These are phyloP conservation scores for Beauveria bassiana DNA, from an alignment of 2,329 filamentous ascomycete genomes.

Conservation along the genomic window DNA sequence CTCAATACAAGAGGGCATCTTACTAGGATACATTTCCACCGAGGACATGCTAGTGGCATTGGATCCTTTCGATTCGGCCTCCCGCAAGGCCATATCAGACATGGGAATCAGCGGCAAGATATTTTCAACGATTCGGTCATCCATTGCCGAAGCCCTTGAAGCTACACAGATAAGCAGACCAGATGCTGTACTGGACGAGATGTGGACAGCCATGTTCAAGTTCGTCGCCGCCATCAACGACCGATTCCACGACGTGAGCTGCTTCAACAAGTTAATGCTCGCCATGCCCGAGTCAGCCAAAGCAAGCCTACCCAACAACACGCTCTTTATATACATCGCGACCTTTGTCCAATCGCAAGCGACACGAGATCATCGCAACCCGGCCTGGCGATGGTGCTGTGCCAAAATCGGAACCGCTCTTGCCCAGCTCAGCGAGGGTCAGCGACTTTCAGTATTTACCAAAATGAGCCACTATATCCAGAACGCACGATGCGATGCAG, in stretches of 20 bases:
- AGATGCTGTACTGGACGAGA: not conserved
- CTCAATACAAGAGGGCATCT: not conserved
- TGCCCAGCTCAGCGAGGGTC: not conserved
- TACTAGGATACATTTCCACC: not conserved
- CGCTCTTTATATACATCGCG: not conserved
- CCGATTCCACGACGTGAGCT: conserved; percentile 3
- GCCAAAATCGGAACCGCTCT: not conserved
- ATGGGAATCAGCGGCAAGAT: not conserved
- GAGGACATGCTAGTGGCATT: conserved; percentile 1
- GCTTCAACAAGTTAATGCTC: not conserved
- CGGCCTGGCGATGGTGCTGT: conserved; percentile 3
- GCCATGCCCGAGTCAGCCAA: not conserved
- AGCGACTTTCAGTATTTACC: not conserved
- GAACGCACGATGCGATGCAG: not conserved
- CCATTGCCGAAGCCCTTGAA: not conserved
- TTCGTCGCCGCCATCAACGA: not conserved
- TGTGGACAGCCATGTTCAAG: conserved; percentile 6
- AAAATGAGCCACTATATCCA: not conserved
- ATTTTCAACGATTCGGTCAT: not conserved
- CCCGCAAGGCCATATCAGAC: not conserved
- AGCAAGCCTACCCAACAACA: not conserved
- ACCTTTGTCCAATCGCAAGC: not conserved
- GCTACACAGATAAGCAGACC: not conserved
- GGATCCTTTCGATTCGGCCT: not conserved
- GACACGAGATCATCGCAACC: not conserved